Conservation (phyloP, 1,139 yeast species). For the Pichia sp. region DNA sequence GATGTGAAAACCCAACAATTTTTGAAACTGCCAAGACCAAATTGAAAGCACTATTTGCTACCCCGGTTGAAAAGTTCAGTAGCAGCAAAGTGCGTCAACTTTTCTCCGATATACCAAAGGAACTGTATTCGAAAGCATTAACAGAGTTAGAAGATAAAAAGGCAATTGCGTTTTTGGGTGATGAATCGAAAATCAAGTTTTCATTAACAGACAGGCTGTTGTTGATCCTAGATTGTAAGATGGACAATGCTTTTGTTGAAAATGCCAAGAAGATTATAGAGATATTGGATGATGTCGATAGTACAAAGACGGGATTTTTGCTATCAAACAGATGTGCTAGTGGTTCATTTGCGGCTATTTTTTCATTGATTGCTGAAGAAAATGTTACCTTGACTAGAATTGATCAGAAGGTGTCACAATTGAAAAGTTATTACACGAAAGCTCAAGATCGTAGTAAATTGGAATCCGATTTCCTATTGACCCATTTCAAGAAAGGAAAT, state of each 20-base stretch:
- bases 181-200: constrained; percentile 41
- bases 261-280: constrained; percentile 39
- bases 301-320: constrained; percentile 42
- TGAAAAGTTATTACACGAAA: constrained; percentile 54
- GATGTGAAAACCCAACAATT: constrained; percentile 19
- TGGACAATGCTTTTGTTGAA: constrained; percentile 35
- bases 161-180: constrained; percentile 44
- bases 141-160: constrained; percentile 43
- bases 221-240: constrained; percentile 32
- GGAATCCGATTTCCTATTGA: constrained; percentile 51
- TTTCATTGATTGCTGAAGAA: constrained; percentile 36
- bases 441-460: constrained; percentile 51
- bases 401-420: constrained; percentile 38
- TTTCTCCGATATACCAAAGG: constrained; percentile 36
- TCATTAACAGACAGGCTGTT: constrained; percentile 50
- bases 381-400: constrained; percentile 39
- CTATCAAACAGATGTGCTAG: constrained; percentile 52
- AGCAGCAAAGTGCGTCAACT: constrained; percentile 35
- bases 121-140: constrained; percentile 41
- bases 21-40: constrained; percentile 31
- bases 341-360: constrained; percentile 47
- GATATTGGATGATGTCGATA: constrained; percentile 31
- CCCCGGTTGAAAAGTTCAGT: constrained; percentile 41
- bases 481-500: constrained; percentile 9
- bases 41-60: constrained; percentile 54